These are phyloP conservation scores for Corymbia calophylla DNA, from an alignment of 441 rosid species.

Conservation along the genomic window DNA sequence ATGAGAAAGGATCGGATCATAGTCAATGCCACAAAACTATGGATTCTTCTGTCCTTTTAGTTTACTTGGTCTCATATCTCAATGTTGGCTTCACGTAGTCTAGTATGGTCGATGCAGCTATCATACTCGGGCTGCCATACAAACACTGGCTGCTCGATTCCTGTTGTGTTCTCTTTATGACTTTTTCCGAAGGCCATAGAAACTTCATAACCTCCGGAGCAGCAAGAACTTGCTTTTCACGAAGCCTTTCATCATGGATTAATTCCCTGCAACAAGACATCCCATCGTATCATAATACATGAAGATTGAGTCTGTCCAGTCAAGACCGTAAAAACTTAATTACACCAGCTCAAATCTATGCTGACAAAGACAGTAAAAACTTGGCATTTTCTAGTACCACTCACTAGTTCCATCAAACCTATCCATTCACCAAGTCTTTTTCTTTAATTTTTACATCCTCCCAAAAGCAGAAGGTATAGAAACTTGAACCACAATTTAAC, in stretches of 20 bases:
- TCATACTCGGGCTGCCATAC: conserved; percentile 36
- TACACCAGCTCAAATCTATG: background rate
- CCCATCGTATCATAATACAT: background rate
- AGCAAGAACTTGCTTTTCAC: conserved; percentile 45
- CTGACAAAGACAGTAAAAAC: background rate
- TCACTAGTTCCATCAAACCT: background rate
- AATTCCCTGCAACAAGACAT: conserved; percentile 42
- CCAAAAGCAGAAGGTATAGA: background rate
- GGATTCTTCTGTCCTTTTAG: background rate
- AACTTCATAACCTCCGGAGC: conserved; percentile 45
- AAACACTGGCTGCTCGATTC: conserved; percentile 5
- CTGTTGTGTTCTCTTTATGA: conserved; percentile 2
- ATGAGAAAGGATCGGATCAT: background rate
- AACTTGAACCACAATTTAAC: background rate
- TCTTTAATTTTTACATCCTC: background rate
- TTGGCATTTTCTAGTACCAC: background rate
- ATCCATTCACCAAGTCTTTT: background rate
- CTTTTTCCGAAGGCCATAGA: conserved; percentile 34
- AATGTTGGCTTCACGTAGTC: conserved; percentile 24
- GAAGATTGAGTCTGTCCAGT: background rate
- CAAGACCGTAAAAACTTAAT: background rate
- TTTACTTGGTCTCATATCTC: background rate
- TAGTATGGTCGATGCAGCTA: conserved; percentile 63
- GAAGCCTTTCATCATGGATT: conserved; percentile 25
- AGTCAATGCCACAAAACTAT: background rate